phyloP scores from a whole-genome alignment of 306 rosid species.

The Quercus gilva region DNA sequence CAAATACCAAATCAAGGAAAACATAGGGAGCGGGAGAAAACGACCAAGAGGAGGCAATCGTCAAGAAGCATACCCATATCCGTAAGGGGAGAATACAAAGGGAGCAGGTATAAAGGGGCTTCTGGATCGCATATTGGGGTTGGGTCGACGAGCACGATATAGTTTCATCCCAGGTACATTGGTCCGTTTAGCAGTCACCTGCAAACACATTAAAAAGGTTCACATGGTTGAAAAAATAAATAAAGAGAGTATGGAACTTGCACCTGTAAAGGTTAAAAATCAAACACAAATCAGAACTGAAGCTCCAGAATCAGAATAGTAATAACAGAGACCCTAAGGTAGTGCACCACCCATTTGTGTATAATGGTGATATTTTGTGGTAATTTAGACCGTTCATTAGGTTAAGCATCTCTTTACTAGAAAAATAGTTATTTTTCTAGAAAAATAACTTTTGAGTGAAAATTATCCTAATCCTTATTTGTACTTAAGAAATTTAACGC shows the following conservation, averaged over 20 bases:
- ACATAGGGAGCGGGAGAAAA: background rate
- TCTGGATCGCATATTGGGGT: conserved; percentile 58
- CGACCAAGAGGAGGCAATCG: background rate
- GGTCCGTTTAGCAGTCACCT: conserved; percentile 76
- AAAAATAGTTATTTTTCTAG: no score
- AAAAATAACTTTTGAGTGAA: no score
- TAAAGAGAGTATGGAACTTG: background rate
- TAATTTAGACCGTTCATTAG: no score
- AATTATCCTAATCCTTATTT: no score
- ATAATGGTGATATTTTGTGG: no score
- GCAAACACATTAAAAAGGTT: conserved; percentile 5
- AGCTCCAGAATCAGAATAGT: background rate
- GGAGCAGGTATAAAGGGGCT: conserved; percentile 51
- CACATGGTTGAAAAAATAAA: background rate
- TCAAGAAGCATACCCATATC: conserved; percentile 60
- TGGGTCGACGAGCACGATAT: conserved; percentile 64
- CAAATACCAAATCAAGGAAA: background rate
- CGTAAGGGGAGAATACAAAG: conserved; percentile 60
- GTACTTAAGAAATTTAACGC: no score
- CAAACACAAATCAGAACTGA: background rate
- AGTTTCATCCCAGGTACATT: conserved; percentile 87
- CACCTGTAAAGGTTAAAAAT: background rate
- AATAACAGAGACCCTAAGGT: background rate
- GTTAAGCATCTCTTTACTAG: no score
- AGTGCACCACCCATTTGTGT: no score